Base-by-base conservation (phyloP, 192 early-diverging fungal species). In the Kappamyces sp. region DNA sequence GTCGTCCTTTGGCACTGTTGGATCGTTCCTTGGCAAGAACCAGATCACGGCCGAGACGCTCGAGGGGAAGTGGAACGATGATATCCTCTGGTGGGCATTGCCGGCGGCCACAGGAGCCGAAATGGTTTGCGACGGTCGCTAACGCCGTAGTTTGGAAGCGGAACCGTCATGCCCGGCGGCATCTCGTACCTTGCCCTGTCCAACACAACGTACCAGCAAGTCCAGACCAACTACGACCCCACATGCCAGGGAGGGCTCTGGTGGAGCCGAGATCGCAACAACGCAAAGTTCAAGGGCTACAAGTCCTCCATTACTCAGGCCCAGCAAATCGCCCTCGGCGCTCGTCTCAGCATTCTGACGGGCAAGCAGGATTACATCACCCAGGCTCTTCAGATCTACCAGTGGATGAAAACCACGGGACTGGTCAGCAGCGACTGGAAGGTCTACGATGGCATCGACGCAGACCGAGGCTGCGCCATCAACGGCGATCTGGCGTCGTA, bases 21-120 rank as follows among this genome's bases (percentile, higher is more conserved):
- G 54, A 9, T 57, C 54, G 9, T 57, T 57, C 38, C 40, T 57
- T 12, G 54, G 54, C 5, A n/a, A 6, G 4, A 8, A 14, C 9
- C 7, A 30, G 22, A 34, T 15, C 32, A 15, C 45, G 0, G 36
- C 54, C n/a, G 54, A 22, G 29, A 68, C 65, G 11, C 42, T 64
- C 2, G 22, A 36, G 5, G 68, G 68, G 2, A 60, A 59, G 49
- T 72, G 70, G 74, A 70, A 72, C 42, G 69, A 69, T 49, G 70
- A 73, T 49, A 71, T 78, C 40, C 59, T 54, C 3, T 74, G 71
- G 76, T 77, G 71, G 74, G 70, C 58, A 3, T 38, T 76, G 30
- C 47, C 65, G 32, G 55, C 49, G 40, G 47, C 71, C 36, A 62
- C 68, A 1, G 71, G 50, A 29, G 67, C 61, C 6, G 76, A 78